phyloP scores from a whole-genome alignment of 441 rosid species.

The Breynia disticha region DNA sequence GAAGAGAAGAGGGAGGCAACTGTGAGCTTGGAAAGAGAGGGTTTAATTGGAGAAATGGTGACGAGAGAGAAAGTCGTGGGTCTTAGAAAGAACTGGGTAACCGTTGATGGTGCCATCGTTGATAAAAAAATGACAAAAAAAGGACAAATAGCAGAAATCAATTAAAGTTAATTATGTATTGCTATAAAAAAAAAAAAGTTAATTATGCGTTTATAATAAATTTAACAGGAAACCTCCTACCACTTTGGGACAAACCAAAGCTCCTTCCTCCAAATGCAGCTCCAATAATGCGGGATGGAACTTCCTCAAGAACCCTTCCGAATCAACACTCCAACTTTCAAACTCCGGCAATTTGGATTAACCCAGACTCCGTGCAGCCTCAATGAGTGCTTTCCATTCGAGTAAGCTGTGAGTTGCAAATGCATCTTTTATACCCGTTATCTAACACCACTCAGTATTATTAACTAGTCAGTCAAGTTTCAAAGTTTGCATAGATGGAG shows the following conservation, averaged over 20 bases:
- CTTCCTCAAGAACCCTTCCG: conserved; percentile 57
- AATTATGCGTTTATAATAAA: too few relatives aligned
- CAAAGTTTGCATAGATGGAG: too few relatives aligned
- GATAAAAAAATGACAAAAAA: too few relatives aligned
- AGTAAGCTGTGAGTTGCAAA: too few relatives aligned
- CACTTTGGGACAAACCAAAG: conserved; percentile 81
- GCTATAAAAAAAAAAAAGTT: too few relatives aligned
- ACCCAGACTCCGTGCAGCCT: conserved; percentile 59
- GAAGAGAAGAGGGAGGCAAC: conserved; percentile 28
- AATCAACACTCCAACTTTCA: conserved; percentile 36
- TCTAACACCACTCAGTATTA: too few relatives aligned
- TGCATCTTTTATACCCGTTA: too few relatives aligned
- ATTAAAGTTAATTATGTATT: too few relatives aligned
- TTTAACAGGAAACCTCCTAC: conserved; percentile 67
- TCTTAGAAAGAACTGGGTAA: conserved; percentile 30
- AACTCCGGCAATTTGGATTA: conserved; percentile 62
- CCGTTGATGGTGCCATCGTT: conserved; percentile 19
- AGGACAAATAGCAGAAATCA: too few relatives aligned
- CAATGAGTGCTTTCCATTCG: conserved; percentile 71
- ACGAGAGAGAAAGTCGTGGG: conserved; percentile 26
- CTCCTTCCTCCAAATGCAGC: conserved; percentile 79
- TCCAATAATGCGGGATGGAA: conserved; percentile 86
- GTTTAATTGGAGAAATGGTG: conserved; percentile 17
- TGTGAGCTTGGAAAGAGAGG: conserved; percentile 15
- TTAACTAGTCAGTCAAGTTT: too few relatives aligned